Base-by-base conservation (phyloP, 164 flowering plant genomes). In the Piper betle region DNA sequence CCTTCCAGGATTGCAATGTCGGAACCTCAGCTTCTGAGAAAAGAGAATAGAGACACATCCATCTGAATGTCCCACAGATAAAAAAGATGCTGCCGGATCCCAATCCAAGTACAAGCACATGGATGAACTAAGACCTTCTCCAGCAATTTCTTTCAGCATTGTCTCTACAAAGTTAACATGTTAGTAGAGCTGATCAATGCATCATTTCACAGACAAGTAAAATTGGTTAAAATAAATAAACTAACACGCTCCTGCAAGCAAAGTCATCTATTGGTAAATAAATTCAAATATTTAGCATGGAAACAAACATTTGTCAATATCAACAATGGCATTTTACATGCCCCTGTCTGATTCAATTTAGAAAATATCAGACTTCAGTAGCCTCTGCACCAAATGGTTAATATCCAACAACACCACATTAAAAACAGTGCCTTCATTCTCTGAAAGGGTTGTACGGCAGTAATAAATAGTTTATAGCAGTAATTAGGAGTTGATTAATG, bases 101-200 rank as follows among this genome's bases (percentile, higher is more conserved):
- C 97, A 94, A 61, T 91, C 99, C 60, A 86, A 52, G 69, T 81
- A 94, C 54, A 94, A 80, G 79, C 99, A 90, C 99, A 94, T 90
- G 17, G 96, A 85, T 12, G 87, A 77, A 65, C 84, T 82, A 20
- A 90, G 62, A 52, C 78, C 71, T 65, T 77, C 75, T 25, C 60
- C 64, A 59, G 57, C 40, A 33, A 79, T 53, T 68, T 87, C 94
- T 61, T 54, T 74, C 58, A 89, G 71, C 52, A 52, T 20, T 40
- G 57, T 38, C 20, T 37, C 60, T 37, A 58, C 3, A 18, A 17
- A 56, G 13, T 19, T 56, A 17, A 25, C 12, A 6, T 1, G 15
- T 6, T 6, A 46, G 50, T 12, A 46, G n/a, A n/a, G 50, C 50
- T 46, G 11, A 10, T 46, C 15, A 9, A 10, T 10, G 50, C 15